A percentile compares a stretch with the other conserved stretches of the same genome.
phyloP scores from a whole-genome alignment of 352 stramenopile species.

The Phytophthora litchii region DNA sequence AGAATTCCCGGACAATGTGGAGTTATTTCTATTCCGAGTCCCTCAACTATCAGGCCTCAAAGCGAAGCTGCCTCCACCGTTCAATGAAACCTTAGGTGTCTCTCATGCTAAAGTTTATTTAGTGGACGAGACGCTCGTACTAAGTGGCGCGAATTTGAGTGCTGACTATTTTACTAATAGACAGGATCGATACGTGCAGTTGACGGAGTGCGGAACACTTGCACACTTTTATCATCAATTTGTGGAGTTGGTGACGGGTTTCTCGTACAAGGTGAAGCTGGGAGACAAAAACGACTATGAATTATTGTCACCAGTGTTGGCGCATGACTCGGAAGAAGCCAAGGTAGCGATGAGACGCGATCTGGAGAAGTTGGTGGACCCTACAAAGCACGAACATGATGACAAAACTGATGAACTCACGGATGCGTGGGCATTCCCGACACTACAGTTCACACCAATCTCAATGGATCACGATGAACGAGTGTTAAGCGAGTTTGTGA shows the following conservation, averaged over 20 bases:
- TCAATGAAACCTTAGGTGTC: slow-evolving; percentile 85
- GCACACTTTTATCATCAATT: slow-evolving; percentile 78
- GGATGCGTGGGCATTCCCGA: slow-evolving; percentile 76
- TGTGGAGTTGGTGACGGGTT: slow-evolving; percentile 51
- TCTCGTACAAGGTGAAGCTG: slow-evolving; percentile 53
- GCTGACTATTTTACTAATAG: slow-evolving; percentile 86
- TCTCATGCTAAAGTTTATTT: slow-evolving; percentile 88
- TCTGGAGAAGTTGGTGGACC: slow-evolving; percentile 50
- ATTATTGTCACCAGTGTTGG: slow-evolving; percentile 25
- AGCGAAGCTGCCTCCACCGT: slow-evolving; percentile 67
- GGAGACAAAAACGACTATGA: slow-evolving; percentile 27
- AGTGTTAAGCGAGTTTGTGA: slow-evolving; percentile 56
- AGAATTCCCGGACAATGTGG: slow-evolving; percentile 56
- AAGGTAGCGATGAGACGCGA: slow-evolving; percentile 46
- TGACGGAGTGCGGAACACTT: slow-evolving; percentile 53
- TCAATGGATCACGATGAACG: slow-evolving; percentile 61
- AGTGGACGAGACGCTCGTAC: slow-evolving; percentile 78
- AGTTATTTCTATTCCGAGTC: slow-evolving; percentile 74
- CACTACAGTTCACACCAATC: slow-evolving; percentile 75
- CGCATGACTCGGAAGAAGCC: slow-evolving; percentile 44
- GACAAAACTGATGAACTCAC: slow-evolving; percentile 14
- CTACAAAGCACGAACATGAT: slow-evolving; percentile 25
- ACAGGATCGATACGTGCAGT: slow-evolving; percentile 81
- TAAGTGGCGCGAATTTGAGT: slow-evolving; percentile 85
- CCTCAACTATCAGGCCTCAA: slow-evolving; percentile 69